A percentile compares a stretch with the other conserved stretches of the same genome.
Evolutionary conservation across 768 basidiomycete species (phyloP).

Genomic region (Amanita muscaria): DNA sequence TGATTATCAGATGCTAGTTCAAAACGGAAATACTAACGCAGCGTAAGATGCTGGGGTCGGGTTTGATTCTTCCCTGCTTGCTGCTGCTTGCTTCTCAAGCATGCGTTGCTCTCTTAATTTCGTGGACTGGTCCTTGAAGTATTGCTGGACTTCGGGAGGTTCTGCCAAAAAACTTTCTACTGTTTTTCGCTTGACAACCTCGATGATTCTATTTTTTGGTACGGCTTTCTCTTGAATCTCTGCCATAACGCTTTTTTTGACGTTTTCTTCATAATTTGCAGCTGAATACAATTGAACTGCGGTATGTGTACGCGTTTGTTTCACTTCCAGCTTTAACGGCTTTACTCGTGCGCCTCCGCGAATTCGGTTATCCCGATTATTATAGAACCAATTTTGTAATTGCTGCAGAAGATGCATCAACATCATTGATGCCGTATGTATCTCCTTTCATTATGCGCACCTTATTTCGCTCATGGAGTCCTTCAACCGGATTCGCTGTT

Average conservation of each 20-base stretch:
- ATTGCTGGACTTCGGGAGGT: slow-evolving; percentile 6
- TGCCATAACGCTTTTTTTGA: not conserved
- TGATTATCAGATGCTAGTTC: no score
- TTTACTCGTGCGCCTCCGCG: not conserved
- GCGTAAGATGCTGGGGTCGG: not conserved
- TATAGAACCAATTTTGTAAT: slow-evolving; percentile 9
- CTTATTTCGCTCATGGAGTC: not conserved
- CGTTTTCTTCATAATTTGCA: not conserved
- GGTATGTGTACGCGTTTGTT: not conserved
- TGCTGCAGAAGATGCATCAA: not conserved
- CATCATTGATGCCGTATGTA: not conserved
- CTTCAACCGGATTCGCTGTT: not conserved
- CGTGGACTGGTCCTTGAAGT: not conserved
- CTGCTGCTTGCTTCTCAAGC: not conserved
- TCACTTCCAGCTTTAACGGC: not conserved
- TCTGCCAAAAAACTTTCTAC: slow-evolving; percentile 1
- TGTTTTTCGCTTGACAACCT: not conserved
- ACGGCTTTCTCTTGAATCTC: slow-evolving; percentile 5
- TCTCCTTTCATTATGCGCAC: not conserved
- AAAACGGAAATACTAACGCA: not conserved
- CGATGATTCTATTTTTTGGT: not conserved
- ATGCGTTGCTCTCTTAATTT: not conserved
- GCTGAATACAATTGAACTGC: slow-evolving; percentile 3
- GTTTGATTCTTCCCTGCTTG: no score
- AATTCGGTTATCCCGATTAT: slow-evolving; percentile 6